Percentiles rank a stretch among this genome's conserved stretches.
phyloP scores from a whole-genome alignment of 2,329 filamentous ascomycete species.

The Graphiopsis chlorocephala region DNA sequence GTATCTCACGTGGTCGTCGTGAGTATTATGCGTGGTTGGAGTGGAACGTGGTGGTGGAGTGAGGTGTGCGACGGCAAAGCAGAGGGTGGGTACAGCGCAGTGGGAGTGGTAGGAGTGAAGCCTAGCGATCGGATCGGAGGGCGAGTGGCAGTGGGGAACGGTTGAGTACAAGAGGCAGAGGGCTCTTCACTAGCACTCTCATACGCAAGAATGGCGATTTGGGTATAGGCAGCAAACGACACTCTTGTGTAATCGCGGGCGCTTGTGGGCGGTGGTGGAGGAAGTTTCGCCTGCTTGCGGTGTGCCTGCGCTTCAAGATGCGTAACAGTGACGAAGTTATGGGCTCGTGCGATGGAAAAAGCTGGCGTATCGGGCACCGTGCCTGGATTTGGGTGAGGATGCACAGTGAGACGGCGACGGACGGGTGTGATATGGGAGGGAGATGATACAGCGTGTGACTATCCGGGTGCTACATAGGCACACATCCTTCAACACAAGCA shows the following conservation, averaged over 20 bases:
- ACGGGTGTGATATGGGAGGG: background rate
- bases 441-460: background rate
- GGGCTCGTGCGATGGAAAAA: conserved; percentile 13
- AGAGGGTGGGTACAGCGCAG: background rate
- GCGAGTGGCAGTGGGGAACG: background rate
- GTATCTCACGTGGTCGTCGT: background rate
- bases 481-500: background rate
- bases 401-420: background rate
- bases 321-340: conserved; percentile 12
- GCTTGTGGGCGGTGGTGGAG: conserved; percentile 6
- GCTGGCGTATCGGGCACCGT: background rate
- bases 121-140: conserved; percentile 3
- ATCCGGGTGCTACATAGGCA: background rate
- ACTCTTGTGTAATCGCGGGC: conserved; percentile 12
- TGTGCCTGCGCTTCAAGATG: conserved; percentile 1
- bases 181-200: conserved; percentile 15
- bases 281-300: conserved; percentile 6
- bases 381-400: background rate
- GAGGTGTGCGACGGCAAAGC: conserved; percentile 1
- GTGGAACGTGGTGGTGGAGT: background rate
- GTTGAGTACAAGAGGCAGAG: background rate
- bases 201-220: conserved; percentile 10
- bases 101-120: conserved; percentile 9
- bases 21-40: background rate
- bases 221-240: background rate